Evolutionary conservation across 768 basidiomycete genomes (phyloP).

Genomic region (Lactarius tabidus): DNA sequence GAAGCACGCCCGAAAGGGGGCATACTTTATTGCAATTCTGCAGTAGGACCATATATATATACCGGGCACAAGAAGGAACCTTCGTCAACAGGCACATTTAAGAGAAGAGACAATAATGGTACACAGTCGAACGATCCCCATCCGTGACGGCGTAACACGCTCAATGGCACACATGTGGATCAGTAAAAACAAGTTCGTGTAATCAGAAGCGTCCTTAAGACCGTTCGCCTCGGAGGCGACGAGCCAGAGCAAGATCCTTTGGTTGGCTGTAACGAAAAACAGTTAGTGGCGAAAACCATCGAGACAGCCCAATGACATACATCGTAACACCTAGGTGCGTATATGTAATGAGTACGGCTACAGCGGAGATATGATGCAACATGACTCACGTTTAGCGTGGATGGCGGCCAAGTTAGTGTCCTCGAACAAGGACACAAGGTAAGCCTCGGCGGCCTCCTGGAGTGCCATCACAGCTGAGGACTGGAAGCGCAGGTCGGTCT

Average conservation of each 20-base stretch:
- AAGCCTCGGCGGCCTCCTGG: slow-evolving; percentile 89
- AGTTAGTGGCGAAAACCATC: slow-evolving; percentile 26
- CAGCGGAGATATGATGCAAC: not conserved
- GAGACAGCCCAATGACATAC: slow-evolving; percentile 10
- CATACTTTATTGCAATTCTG: not conserved
- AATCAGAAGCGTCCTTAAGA: slow-evolving; percentile 39
- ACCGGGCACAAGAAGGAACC: slow-evolving; percentile 5
- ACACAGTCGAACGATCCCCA: slow-evolving; percentile 16
- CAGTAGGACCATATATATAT: slow-evolving; percentile 10
- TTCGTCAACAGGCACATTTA: slow-evolving; percentile 16
- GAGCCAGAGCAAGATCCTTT: slow-evolving; percentile 78
- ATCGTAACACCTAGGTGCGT: slow-evolving; percentile 23
- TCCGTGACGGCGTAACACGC: slow-evolving; percentile 11
- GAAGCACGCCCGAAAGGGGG: not conserved
- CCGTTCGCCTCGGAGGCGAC: slow-evolving; percentile 75
- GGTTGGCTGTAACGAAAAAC: slow-evolving; percentile 48
- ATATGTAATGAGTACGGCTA: not conserved
- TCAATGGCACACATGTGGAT: slow-evolving; percentile 1
- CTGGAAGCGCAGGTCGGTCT: slow-evolving; percentile 94
- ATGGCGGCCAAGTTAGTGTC: slow-evolving; percentile 91
- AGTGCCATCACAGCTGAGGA: slow-evolving; percentile 92
- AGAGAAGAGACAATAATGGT: slow-evolving; percentile 12
- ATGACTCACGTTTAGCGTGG: slow-evolving; percentile 66
- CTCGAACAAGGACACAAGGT: slow-evolving; percentile 82
- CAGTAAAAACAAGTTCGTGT: slow-evolving; percentile 3